These are phyloP conservation scores for Verticillium dahliae DNA, from an alignment of 2,329 filamentous ascomycete species.

Conservation along the genomic window DNA sequence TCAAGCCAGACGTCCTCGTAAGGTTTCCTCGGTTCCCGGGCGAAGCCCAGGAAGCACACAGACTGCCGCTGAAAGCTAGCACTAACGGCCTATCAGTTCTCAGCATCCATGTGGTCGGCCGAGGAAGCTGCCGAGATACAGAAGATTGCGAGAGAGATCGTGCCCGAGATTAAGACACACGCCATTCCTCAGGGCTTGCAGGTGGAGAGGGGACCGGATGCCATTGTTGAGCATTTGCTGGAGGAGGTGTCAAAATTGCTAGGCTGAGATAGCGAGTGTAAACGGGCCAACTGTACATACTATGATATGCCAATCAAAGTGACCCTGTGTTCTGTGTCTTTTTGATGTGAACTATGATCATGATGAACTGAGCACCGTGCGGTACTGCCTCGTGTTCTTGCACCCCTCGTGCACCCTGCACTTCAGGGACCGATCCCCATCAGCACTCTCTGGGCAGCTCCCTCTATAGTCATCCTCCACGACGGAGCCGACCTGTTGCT, in stretches of 20 bases:
- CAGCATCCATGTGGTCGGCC: conserved; percentile 46
- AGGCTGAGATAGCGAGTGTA: conserved; percentile 1
- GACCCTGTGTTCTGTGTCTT: too few relatives aligned
- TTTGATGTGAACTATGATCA: too few relatives aligned
- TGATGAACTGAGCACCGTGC: too few relatives aligned
- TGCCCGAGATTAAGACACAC: conserved; percentile 41
- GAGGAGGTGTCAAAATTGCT: conserved; percentile 28
- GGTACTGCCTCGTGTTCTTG: neutral
- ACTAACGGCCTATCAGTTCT: conserved; percentile 36
- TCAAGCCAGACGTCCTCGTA: conserved; percentile 21
- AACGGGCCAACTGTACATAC: neutral
- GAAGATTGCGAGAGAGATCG: conserved; percentile 31
- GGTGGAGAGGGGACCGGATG: conserved; percentile 45
- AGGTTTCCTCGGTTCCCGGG: neutral
- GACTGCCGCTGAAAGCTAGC: neutral
- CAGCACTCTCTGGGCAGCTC: neutral
- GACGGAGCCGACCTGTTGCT: too few relatives aligned
- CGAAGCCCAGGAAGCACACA: neutral
- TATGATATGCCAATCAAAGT: too few relatives aligned
- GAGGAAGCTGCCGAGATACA: conserved; percentile 40
- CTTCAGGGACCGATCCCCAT: neutral
- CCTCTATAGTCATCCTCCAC: too few relatives aligned
- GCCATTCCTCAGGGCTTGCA: conserved; percentile 48
- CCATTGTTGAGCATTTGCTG: conserved; percentile 44
- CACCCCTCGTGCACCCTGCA: neutral